Evolutionary conservation across 805 yeast genomes (phyloP), one percentile per base, ranked within the genome.

Genomic region (Blastobotrys americana): DNA sequence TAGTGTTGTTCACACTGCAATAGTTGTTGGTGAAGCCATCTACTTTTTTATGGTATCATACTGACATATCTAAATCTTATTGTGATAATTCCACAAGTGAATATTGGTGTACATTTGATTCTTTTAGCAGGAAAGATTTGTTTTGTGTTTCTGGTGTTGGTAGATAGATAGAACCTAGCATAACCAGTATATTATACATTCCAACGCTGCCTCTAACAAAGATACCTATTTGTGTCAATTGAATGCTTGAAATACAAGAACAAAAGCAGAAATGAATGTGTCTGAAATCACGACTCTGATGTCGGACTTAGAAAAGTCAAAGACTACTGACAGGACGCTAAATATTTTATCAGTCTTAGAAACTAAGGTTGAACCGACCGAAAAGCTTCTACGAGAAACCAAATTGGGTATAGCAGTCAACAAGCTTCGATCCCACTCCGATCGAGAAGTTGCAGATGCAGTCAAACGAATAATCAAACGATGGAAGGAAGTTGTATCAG

Each of bases 371-470:
- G 70, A 71, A 54, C 96, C 97, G 6, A 80, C 94, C 1, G 97
- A 90, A 59, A 77, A 80, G 60, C 70, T 90, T 28, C 71, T 90
- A 42, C 76, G 97, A 57, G 95, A 90, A 58, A 93, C 98, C 5
- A 88, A 87, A 63, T 90, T 93, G n/a, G 98, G 98, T 52, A 90
- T 93, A 15, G 90, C 89, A 5, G 97, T 93, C 35, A 93, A 93
- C 68, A 88, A 86, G 64, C 78, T 84, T 57, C 78, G 95, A 52
- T 67, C 84, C 5, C 85, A 84, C 63, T 50, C 74, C 18, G 94
- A 88, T 54, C 64, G 59, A 27, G 57, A 58, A 19, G 74, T 93
- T 38, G 70, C 82, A 9, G 65, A 72, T 2, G 66, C 84, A 34
- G 97, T 90, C 31, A 85, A 84, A 62, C 78, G 77, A 54, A 84